Percentiles rank a stretch among this genome's conserved stretches.
Evolutionary conservation across 2,329 filamentous ascomycete genomes (phyloP).

Genomic region (Mariannaea sp.): DNA sequence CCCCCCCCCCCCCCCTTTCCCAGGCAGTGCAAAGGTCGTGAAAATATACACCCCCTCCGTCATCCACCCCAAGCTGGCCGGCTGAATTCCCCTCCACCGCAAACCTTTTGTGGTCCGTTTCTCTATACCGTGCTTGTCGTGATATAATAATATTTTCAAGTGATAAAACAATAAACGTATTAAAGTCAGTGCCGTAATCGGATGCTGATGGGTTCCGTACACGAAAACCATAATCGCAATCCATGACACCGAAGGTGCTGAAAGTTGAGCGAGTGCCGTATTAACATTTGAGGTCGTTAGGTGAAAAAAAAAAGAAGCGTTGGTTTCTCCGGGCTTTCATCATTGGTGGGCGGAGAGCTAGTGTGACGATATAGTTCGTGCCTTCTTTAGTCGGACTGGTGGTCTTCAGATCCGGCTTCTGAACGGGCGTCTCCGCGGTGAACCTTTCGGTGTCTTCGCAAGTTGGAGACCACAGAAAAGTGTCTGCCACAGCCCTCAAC

Average conservation of each 20-base stretch:
- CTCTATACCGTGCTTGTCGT: conserved; percentile 38
- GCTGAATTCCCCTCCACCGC: conserved; percentile 28
- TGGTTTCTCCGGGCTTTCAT: neutral
- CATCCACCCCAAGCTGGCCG: conserved; percentile 22
- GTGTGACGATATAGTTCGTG: neutral
- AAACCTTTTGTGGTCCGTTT: conserved; percentile 36
- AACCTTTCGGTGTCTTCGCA: conserved; percentile 93
- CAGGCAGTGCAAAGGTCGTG: too few relatives aligned
- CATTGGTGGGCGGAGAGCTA: neutral
- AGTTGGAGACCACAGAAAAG: conserved; percentile 96
- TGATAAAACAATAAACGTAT: conserved; percentile 28
- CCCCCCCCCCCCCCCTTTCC: too few relatives aligned
- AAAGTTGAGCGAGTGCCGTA: conserved; percentile 4
- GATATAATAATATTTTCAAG: conserved; percentile 33
- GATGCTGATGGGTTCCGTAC: conserved; percentile 1
- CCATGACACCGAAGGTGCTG: conserved; percentile 6
- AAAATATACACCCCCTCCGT: conserved; percentile 28
- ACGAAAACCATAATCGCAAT: conserved; percentile 11
- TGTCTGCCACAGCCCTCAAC: conserved; percentile 93
- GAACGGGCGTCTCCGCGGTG: conserved; percentile 73
- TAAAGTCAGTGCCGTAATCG: conserved; percentile 22
- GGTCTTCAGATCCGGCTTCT: conserved; percentile 66
- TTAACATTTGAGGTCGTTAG: conserved; percentile 19
- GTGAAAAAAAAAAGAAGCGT: conserved; percentile 14
- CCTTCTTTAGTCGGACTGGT: conserved; percentile 60